These are phyloP conservation scores for Xylariales sp. DNA, from an alignment of 2,329 filamentous ascomycete species.

Conservation along the genomic window DNA sequence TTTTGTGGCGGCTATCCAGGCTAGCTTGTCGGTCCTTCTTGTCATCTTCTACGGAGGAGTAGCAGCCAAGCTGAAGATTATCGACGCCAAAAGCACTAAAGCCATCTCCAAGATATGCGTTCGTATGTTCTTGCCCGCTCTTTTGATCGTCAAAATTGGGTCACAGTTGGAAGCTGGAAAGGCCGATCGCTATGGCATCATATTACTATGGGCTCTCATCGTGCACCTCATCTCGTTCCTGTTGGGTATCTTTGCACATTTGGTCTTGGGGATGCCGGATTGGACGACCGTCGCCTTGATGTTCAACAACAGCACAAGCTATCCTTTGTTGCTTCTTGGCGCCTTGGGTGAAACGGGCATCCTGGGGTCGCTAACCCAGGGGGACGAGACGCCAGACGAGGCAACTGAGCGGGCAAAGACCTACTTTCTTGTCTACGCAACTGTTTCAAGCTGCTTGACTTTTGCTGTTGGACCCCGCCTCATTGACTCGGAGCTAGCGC, in stretches of 20 bases:
- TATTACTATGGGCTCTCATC: constrained; percentile 36
- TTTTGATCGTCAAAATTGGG: constrained; percentile 42
- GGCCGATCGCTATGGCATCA: constrained; percentile 31
- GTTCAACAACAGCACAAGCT: constrained; percentile 46
- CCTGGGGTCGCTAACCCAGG: constrained; percentile 40
- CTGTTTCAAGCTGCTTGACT: constrained; percentile 58
- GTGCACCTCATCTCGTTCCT: constrained; percentile 34
- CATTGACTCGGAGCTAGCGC: constrained; percentile 40
- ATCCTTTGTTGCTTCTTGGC: constrained; percentile 40
- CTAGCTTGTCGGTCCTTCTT: constrained; percentile 41
- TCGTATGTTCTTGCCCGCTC: constrained; percentile 40
- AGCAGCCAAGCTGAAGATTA: constrained; percentile 33
- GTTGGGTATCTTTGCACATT: constrained; percentile 33
- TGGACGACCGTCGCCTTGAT: constrained; percentile 41
- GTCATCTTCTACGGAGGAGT: constrained; percentile 40
- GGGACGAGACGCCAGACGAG: constrained; percentile 35
- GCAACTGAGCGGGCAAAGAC: constrained; percentile 57
- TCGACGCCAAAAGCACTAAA: constrained; percentile 31
- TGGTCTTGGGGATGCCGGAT: constrained; percentile 36
- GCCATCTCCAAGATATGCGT: constrained; percentile 42
- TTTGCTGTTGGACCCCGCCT: constrained; percentile 59
- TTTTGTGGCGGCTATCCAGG: constrained; percentile 41
- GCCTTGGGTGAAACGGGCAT: constrained; percentile 48
- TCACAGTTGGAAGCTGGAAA: constrained; percentile 33
- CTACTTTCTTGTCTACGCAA: constrained; percentile 63